Evolutionary conservation across 176 grass and related monocot species (phyloP).

Genomic region (Cocos nucifera): DNA sequence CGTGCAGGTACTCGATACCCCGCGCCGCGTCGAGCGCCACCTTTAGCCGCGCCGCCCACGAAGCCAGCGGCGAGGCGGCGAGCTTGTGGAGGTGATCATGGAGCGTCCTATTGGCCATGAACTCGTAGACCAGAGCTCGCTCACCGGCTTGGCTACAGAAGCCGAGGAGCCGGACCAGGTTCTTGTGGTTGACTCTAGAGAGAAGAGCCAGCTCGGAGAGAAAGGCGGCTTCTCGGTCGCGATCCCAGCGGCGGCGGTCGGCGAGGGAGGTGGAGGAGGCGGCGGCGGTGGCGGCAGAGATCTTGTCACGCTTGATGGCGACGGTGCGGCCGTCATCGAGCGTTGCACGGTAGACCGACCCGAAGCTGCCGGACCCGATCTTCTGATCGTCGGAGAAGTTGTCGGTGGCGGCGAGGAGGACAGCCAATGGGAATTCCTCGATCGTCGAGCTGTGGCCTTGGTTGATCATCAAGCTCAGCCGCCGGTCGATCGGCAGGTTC

Average conservation of each 20-base stretch:
- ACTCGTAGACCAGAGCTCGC: slow-evolving; percentile 75
- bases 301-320: slow-evolving; percentile 67
- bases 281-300: slow-evolving; percentile 1
- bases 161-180: slow-evolving; percentile 75
- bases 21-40: slow-evolving; percentile 78
- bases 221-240: slow-evolving; percentile 75
- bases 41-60: slow-evolving; percentile 23
- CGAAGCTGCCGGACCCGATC: slow-evolving; percentile 84
- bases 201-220: slow-evolving; percentile 67
- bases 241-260: slow-evolving; percentile 34
- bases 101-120: slow-evolving; percentile 72
- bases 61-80: slow-evolving; percentile 19
- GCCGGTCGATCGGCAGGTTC: not conserved
- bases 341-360: slow-evolving; percentile 72
- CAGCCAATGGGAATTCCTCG: slow-evolving; percentile 42
- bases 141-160: slow-evolving; percentile 63
- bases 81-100: slow-evolving; percentile 77
- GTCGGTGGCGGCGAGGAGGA: slow-evolving; percentile 39
- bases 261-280: slow-evolving; percentile 8
- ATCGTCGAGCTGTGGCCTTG: slow-evolving; percentile 35
- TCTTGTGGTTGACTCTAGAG: slow-evolving; percentile 77
- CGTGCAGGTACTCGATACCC: slow-evolving; percentile 93
- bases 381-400: slow-evolving; percentile 50
- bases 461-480: slow-evolving; percentile 18
- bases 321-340: slow-evolving; percentile 52